These are phyloP conservation scores for Amphicarpaea edgeworthii DNA, from an alignment of 306 rosid genomes.

Conservation along the genomic window DNA sequence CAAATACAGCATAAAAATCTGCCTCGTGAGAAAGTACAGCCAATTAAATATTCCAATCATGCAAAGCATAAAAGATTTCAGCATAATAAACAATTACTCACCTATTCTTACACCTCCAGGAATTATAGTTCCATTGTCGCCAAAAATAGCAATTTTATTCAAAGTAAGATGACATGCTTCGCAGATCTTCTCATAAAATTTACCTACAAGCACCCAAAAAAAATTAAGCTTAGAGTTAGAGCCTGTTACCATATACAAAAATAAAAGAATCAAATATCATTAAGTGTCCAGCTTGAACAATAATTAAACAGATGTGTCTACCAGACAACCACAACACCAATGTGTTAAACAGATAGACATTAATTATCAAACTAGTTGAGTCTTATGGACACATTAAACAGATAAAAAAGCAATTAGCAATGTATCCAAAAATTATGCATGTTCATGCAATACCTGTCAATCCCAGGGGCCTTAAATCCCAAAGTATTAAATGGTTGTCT, in stretches of 20 bases:
- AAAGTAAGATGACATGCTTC: constrained; percentile 88
- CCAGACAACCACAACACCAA: neutral
- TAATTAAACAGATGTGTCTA: too few species aligned
- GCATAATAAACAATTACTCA: constrained; percentile 46
- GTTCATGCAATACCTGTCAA: constrained; percentile 71
- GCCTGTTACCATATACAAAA: constrained; percentile 22
- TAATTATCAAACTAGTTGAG: neutral
- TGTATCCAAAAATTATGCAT: neutral
- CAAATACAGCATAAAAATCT: constrained; percentile 34
- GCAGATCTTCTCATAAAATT: constrained; percentile 85
- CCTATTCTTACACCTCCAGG: constrained; percentile 96
- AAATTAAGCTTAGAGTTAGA: constrained; percentile 14
- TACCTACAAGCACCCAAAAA: constrained; percentile 58
- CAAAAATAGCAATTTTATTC: constrained; percentile 83
- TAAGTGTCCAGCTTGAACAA: neutral
- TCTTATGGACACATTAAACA: constrained; percentile 19
- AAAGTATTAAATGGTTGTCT: constrained; percentile 90
- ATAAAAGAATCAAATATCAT: neutral
- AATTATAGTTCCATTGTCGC: constrained; percentile 81
- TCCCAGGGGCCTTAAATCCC: constrained; percentile 94
- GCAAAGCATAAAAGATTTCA: constrained; percentile 28
- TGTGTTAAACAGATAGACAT: too few species aligned
- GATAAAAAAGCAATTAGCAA: constrained; percentile 34
- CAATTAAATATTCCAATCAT: constrained; percentile 30
- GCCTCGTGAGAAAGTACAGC: constrained; percentile 12